phyloP scores from a whole-genome alignment of 257 asterid genomes.

The Ilex aquifolium region DNA sequence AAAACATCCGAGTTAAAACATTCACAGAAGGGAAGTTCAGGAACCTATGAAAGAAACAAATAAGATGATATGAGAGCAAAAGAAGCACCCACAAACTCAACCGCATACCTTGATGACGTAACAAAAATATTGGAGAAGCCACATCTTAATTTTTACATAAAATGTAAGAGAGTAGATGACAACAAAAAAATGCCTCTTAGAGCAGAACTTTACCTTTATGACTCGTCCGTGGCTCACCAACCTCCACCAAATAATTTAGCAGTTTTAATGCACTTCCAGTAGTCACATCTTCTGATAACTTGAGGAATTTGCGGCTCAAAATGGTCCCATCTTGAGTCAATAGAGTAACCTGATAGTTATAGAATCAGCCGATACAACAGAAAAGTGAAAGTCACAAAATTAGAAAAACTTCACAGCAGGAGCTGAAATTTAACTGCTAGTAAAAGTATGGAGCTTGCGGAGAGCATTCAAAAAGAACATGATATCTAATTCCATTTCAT shows the following conservation, averaged over 20 bases:
- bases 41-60: not conserved
- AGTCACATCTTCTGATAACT: constrained; percentile 23
- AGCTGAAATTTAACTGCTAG: not conserved
- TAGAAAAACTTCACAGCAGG: not conserved
- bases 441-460: not conserved
- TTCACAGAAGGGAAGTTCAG: not conserved
- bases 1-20: not conserved
- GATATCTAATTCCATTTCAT: not conserved
- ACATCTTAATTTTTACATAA: not conserved
- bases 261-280: constrained; percentile 22
- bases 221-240: constrained; percentile 17
- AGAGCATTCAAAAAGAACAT: not conserved
- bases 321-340: constrained; percentile 24
- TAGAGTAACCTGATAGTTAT: constrained; percentile 25
- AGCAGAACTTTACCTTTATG: constrained; percentile 16
- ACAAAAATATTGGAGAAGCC: not conserved
- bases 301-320: constrained; percentile 21
- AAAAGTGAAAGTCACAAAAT: not conserved
- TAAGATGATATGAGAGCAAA: not conserved
- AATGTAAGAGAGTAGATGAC: not conserved
- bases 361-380: not conserved
- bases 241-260: constrained; percentile 26
- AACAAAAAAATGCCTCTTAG: not conserved
- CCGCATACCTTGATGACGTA: not conserved
- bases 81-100: not conserved